Conservation (phyloP, 164 flowering plant species). For the Magnolia sinica region DNA sequence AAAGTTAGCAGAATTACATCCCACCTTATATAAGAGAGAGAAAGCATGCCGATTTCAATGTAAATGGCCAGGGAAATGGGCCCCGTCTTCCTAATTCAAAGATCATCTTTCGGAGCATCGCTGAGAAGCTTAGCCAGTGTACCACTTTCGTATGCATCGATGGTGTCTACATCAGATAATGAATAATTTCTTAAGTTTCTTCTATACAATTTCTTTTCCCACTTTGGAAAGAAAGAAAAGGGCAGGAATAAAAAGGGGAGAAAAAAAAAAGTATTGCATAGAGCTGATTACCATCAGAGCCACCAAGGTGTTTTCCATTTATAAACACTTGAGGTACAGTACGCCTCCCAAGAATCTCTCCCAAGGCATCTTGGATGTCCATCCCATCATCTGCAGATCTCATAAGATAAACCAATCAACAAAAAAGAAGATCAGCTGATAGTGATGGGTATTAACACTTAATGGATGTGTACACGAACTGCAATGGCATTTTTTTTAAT, state of each 20-base stretch:
- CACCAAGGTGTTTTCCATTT: constrained; percentile 88
- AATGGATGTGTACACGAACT: neutral
- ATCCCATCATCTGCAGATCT: constrained; percentile 63
- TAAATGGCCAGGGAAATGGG: neutral
- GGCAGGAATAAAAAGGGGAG: neutral
- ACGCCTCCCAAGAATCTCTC: constrained; percentile 67
- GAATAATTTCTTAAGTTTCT: neutral
- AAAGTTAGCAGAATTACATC: too few relatives aligned
- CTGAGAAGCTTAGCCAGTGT: constrained; percentile 62
- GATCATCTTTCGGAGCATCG: constrained; percentile 41
- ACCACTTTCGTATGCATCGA: constrained; percentile 83
- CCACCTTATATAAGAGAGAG: too few relatives aligned
- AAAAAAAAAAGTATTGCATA: neutral
- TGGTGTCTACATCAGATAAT: constrained; percentile 52
- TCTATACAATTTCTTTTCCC: neutral
- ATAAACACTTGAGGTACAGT: constrained; percentile 95
- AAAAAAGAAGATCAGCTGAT: neutral
- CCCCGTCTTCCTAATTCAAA: constrained; percentile 19
- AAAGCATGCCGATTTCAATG: too few relatives aligned
- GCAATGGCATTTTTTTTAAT: neutral
- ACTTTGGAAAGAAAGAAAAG: neutral
- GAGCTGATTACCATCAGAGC: constrained; percentile 74
- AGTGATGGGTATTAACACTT: neutral
- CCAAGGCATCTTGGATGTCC: constrained; percentile 64
- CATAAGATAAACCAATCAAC: neutral